phyloP scores from a whole-genome alignment of 2,329 filamentous ascomycete species.

The Fusarium denticulatum region DNA sequence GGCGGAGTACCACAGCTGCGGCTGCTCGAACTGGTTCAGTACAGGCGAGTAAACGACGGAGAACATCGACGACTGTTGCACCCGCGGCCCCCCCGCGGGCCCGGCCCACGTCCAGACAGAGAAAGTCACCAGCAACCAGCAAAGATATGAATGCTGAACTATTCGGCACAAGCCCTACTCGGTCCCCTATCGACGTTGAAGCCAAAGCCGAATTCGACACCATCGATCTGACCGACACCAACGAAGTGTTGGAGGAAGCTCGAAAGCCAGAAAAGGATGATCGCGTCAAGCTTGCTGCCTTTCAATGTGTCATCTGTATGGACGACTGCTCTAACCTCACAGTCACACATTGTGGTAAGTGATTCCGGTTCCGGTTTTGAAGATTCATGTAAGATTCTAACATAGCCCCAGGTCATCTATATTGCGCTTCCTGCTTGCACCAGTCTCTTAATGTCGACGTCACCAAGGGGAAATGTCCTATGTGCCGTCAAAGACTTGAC shows the following conservation, averaged over 20 bases:
- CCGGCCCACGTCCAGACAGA: conserved; percentile 15
- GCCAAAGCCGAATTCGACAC: conserved; percentile 42
- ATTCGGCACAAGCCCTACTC: conserved; percentile 40
- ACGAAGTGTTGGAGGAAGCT: conserved; percentile 56
- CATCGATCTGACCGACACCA: conserved; percentile 53
- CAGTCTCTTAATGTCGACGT: conserved; percentile 66
- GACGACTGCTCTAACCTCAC: conserved; percentile 67
- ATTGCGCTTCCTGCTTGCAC: conserved; percentile 71
- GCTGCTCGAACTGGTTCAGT: conserved; percentile 14
- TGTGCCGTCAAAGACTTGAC: conserved; percentile 70
- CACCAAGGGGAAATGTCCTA: conserved; percentile 68
- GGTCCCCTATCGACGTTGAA: conserved; percentile 19
- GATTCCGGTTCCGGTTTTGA: background rate
- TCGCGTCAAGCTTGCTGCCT: conserved; percentile 62
- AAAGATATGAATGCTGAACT: conserved; percentile 38
- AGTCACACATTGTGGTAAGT: conserved; percentile 74
- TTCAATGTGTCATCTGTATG: conserved; percentile 76
- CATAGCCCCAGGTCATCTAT: conserved; percentile 66
- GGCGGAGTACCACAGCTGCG: conserved; percentile 29
- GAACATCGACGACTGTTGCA: conserved; percentile 27
- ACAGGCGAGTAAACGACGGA: conserved; percentile 43
- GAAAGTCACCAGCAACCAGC: conserved; percentile 7
- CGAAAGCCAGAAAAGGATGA: conserved; percentile 59
- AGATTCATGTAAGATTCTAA: conserved; percentile 16
- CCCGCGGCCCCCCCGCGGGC: conserved; percentile 4